Conservation (phyloP, 495 filamentous ascomycete genomes). For the Hyaloscypha bicolor region DNA sequence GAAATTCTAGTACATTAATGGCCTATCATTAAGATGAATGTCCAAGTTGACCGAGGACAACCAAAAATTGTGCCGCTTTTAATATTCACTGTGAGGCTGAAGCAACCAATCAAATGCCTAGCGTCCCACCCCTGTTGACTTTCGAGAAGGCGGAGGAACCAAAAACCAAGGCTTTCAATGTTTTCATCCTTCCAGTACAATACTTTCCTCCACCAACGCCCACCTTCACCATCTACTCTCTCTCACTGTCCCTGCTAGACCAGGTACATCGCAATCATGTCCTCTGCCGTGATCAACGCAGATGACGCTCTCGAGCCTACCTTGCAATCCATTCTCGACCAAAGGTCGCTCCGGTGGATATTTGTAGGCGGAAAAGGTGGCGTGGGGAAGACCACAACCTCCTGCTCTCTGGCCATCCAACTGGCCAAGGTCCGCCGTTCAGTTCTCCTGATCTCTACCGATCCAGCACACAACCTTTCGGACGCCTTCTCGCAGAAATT, state of each 20-base stretch:
- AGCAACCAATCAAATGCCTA: neutral
- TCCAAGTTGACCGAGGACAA: too few relatives aligned
- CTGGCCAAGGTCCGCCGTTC: constrained; percentile 95
- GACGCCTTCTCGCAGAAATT: constrained; percentile 99
- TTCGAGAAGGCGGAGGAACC: constrained; percentile 7
- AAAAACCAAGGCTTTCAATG: neutral
- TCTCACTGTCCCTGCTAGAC: neutral
- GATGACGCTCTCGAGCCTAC: constrained; percentile 85
- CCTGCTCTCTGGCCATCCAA: constrained; percentile 96
- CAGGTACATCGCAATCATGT: constrained; percentile 29
- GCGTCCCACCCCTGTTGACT: neutral
- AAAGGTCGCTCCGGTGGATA: constrained; percentile 95
- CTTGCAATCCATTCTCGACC: constrained; percentile 91
- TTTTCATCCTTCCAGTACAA: neutral
- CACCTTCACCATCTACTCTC: neutral
- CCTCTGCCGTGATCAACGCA: constrained; percentile 59
- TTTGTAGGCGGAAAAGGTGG: constrained; percentile 99
- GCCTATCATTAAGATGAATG: too few relatives aligned
- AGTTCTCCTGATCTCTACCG: constrained; percentile 96
- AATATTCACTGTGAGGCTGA: neutral
- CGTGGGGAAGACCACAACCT: constrained; percentile 99
- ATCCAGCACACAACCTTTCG: constrained; percentile 97
- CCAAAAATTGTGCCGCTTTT: too few relatives aligned
- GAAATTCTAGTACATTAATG: too few relatives aligned
- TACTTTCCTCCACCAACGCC: neutral